Conservation (phyloP, 371 early-diverging fungal genomes). For the Apophysomyces sp. region DNA sequence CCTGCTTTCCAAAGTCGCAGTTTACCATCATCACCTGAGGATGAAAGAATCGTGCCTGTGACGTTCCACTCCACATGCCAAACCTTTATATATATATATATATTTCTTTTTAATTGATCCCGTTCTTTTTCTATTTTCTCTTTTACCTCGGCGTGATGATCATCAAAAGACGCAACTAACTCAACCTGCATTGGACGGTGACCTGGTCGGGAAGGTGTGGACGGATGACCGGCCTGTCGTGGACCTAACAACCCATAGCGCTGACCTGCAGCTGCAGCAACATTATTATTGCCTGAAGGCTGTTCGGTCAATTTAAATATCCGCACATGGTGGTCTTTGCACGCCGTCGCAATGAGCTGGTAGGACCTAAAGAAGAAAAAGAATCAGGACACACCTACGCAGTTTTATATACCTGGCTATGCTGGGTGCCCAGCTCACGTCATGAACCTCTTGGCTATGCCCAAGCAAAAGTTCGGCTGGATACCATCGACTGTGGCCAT, state of each 20-base stretch:
- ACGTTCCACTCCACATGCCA: conserved; percentile 95
- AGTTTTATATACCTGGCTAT: conserved; percentile 80
- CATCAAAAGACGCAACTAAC: conserved; percentile 60
- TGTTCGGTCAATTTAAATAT: conserved; percentile 77
- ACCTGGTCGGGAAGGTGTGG: not conserved
- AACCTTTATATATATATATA: conserved; percentile 50
- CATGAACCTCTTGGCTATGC: conserved; percentile 73
- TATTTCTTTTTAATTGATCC: conserved; percentile 7
- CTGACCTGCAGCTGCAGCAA: conserved; percentile 9
- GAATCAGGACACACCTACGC: too few species aligned
- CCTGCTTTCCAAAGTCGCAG: conserved; percentile 85
- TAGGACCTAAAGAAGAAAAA: conserved; percentile 55
- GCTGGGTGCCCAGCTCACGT: conserved; percentile 88
- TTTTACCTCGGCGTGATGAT: conserved; percentile 69
- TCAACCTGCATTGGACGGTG: conserved; percentile 51
- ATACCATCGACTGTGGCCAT: conserved; percentile 67
- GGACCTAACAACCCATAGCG: conserved; percentile 6
- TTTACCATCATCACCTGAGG: conserved; percentile 92
- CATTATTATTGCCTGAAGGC: conserved; percentile 10
- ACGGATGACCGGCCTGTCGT: conserved; percentile 1
- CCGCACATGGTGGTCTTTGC: conserved; percentile 83
- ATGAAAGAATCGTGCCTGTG: conserved; percentile 87
- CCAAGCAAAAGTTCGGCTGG: conserved; percentile 63
- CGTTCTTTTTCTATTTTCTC: conserved; percentile 16
- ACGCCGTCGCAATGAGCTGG: conserved; percentile 92